phyloP scores from a whole-genome alignment of 257 asterid species.

The Nicotiana tabacum region DNA sequence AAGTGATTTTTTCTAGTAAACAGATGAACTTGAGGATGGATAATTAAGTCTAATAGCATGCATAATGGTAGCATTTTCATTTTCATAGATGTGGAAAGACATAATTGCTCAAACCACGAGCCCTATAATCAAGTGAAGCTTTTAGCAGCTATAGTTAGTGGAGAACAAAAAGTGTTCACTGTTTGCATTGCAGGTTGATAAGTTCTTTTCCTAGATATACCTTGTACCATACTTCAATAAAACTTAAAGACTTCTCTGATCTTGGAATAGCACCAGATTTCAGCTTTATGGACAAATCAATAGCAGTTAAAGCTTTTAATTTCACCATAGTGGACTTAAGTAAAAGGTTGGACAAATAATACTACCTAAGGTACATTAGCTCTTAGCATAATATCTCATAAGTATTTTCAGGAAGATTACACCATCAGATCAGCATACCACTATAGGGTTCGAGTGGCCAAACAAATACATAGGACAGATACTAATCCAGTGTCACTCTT shows the following conservation, averaged over 20 bases:
- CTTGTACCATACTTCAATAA: background rate
- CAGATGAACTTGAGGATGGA: background rate
- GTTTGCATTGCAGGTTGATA: background rate
- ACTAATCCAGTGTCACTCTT: background rate
- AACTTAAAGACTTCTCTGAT: background rate
- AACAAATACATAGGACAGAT: background rate
- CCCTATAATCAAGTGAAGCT: background rate
- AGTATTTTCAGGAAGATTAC: background rate
- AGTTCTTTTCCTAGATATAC: background rate
- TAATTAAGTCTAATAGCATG: background rate
- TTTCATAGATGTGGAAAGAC: background rate
- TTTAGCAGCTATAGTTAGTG: background rate
- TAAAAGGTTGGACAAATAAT: background rate
- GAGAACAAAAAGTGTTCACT: background rate
- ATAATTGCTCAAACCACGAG: background rate
- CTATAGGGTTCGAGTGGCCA: background rate
- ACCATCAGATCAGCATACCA: background rate
- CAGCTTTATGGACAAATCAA: too few relatives aligned
- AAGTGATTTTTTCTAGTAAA: background rate
- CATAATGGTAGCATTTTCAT: background rate
- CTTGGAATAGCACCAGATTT: background rate
- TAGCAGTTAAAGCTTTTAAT: background rate
- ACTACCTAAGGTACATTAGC: background rate
- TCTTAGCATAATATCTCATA: background rate
- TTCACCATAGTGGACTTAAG: background rate